Base-by-base conservation (phyloP, 352 stramenopile species). In the Phytopythium oedochilum region DNA sequence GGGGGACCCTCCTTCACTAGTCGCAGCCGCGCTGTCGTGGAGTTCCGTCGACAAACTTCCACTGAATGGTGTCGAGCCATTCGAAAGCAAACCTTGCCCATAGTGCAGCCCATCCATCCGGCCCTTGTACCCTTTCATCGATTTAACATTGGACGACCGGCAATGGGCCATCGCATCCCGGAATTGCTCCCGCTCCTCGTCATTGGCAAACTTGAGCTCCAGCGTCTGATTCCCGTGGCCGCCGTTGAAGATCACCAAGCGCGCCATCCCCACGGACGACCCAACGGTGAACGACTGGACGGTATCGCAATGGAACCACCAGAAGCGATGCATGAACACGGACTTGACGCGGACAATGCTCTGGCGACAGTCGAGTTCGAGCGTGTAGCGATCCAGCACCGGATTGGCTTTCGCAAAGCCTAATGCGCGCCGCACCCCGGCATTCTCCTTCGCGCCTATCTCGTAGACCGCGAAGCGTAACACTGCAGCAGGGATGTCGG, bases 261-360 rank as follows among this genome's bases (percentile, higher is more conserved):
- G 66, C 8, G 74, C 80, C 48, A 72, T 67, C 5, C 67, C 75
- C 51, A 65, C 61, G 2, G 62, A 70, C 25, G 70, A 71, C 6
- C 71, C 69, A 56, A 64, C 68, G 10, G 61, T 65, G 28, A 84
- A 67, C 10, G 71, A 70, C 55, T 81, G 66, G 3, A 94, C 75
- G 0, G 71, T 71, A 32, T 89, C 77, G 54, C 81, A 91, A 32
- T 81, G 82, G 53, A 92, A 92, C 28, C 75, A 84, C 74, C 79
- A 92, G 46, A 80, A 87, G 11, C 79, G 78, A 58, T 91, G 80
- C 78, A 89, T 89, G 49, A 92, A 90, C 7, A 94, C 81, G 4
- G 79, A 92, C 55, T 91, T 92, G 11, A 84, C 76, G 43, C 73
- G 78, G 29, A 92, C 78, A 17, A 92, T 71, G 26, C 75, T 75